These are phyloP conservation scores for Fusarium keratoplasticum DNA, from an alignment of 2,329 filamentous ascomycete genomes.

Conservation along the genomic window DNA sequence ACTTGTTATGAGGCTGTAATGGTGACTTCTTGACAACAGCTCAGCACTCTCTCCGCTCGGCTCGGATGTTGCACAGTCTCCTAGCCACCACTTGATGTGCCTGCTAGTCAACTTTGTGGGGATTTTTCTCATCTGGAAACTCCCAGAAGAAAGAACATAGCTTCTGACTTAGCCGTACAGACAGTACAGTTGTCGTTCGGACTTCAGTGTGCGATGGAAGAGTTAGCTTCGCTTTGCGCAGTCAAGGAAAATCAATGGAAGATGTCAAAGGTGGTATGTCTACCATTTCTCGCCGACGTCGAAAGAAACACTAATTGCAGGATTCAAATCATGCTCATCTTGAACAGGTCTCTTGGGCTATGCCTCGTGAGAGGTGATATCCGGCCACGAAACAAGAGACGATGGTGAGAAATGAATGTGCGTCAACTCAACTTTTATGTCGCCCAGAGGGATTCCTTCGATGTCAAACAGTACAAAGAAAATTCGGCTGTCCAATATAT, in stretches of 20 bases:
- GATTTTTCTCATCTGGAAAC: background rate
- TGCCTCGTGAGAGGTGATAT: background rate
- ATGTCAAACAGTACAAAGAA: background rate
- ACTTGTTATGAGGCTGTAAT: background rate
- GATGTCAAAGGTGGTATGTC: background rate
- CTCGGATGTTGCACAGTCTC: background rate
- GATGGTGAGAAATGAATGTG: background rate
- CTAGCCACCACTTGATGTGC: background rate
- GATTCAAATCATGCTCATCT: background rate
- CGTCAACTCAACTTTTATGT: background rate
- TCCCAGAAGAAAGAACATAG: background rate
- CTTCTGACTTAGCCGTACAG: too few relatives aligned
- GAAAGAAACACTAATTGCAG: background rate
- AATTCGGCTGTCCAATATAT: background rate
- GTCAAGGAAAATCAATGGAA: background rate
- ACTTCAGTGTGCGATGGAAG: background rate
- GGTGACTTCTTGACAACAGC: background rate
- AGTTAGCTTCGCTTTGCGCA: background rate
- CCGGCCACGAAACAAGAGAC: background rate
- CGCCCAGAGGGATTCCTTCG: fast-evolving
- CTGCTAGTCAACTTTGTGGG: background rate
- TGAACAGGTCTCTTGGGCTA: background rate
- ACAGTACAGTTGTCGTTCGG: background rate
- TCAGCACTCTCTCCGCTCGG: background rate
- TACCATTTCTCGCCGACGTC: background rate